These are phyloP conservation scores for Barnettozyma hawaiiensis DNA, from an alignment of 1,139 yeast genomes.

Conservation along the genomic window DNA sequence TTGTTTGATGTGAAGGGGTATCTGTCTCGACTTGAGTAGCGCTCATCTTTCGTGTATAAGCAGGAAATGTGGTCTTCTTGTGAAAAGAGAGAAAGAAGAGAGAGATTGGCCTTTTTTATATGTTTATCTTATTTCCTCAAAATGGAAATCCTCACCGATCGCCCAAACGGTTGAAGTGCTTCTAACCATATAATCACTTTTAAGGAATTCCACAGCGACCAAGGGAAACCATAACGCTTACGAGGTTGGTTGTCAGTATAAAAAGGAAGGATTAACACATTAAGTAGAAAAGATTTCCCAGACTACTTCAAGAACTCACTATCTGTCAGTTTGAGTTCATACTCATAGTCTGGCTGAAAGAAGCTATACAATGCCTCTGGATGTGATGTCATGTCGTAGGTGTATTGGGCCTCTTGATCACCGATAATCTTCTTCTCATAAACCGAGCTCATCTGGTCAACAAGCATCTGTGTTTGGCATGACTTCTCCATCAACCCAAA, in stretches of 20 bases:
- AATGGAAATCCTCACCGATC: no score
- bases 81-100: neutral
- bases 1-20: neutral
- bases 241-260: no score
- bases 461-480: slow-evolving; percentile 68
- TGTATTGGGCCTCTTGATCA: slow-evolving; percentile 66
- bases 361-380: slow-evolving; percentile 67
- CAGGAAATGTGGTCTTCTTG: no score
- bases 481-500: slow-evolving; percentile 63
- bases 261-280: no score
- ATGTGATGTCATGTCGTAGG: slow-evolving; percentile 56
- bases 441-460: slow-evolving; percentile 43
- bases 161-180: no score
- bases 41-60: no score
- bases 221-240: no score
- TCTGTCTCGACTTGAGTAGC: neutral
- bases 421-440: slow-evolving; percentile 37
- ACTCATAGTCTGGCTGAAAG: slow-evolving; percentile 60
- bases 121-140: no score
- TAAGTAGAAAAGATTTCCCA: no score
- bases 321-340: slow-evolving; percentile 32
- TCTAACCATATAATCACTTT: no score
- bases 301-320: slow-evolving; percentile 11
- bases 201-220: no score
- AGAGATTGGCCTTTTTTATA: no score